phyloP scores from a whole-genome alignment of 495 filamentous ascomycete genomes.

The Achaetomiella virescens region DNA sequence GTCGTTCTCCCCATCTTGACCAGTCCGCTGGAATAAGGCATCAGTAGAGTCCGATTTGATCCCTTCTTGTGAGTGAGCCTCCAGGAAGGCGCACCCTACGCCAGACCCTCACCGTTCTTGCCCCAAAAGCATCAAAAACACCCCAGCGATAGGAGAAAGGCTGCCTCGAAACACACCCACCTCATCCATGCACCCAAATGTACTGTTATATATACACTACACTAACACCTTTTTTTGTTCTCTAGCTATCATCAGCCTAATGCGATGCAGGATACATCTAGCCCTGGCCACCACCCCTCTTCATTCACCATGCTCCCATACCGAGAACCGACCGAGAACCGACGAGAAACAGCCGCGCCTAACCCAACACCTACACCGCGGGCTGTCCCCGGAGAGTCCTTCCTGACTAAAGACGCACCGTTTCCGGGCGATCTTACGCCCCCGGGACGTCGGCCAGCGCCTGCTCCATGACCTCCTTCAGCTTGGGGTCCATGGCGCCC shows the following conservation, averaged over 20 bases:
- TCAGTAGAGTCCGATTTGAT: no score
- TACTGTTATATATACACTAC: background rate
- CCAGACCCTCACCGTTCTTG: no score
- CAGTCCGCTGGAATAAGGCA: background rate
- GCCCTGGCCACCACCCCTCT: background rate
- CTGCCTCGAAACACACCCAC: background rate
- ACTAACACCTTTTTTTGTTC: conserved; percentile 2
- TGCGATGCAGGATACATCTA: background rate
- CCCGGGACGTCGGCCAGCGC: conserved; percentile 52
- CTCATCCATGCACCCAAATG: conserved; percentile 1
- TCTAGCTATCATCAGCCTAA: background rate
- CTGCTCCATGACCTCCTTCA: conserved; percentile 58
- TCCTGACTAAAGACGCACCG: no score
- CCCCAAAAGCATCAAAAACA: background rate
- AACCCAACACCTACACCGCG: no score
- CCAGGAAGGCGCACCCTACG: no score
- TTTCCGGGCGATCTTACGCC: background rate
- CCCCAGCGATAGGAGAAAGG: no score
- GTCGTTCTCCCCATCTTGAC: background rate
- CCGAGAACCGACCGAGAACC: background rate
- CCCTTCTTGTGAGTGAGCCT: no score
- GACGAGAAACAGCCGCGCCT: background rate
- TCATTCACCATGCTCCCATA: no score
- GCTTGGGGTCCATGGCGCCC: conserved; percentile 50
- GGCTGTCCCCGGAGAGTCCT: no score